These are phyloP conservation scores for Talaromyces proteolyticus DNA, from an alignment of 495 filamentous ascomycete genomes.

Conservation along the genomic window DNA sequence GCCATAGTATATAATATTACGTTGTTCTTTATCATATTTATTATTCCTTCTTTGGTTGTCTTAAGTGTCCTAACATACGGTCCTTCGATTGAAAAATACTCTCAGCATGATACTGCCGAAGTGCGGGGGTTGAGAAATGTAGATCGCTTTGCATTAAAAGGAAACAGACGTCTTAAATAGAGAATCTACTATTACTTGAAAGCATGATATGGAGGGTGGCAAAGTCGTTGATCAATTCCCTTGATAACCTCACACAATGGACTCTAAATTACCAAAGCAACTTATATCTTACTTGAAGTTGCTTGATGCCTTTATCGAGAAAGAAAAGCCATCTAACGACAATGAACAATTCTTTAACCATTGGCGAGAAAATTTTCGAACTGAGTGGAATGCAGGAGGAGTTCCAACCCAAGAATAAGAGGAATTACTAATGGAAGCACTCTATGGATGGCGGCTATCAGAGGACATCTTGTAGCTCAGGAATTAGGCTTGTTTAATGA, in stretches of 20 bases:
- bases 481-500: slow-evolving; percentile 56
- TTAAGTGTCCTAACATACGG: not conserved
- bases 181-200: no score
- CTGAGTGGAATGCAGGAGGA: slow-evolving; percentile 46
- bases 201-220: no score
- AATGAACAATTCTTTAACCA: slow-evolving; percentile 60
- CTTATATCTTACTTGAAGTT: slow-evolving; percentile 35
- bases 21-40: not conserved
- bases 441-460: slow-evolving; percentile 55
- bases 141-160: not conserved
- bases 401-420: slow-evolving; percentile 53
- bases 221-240: no score
- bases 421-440: slow-evolving; percentile 43
- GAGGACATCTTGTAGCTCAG: slow-evolving; percentile 50
- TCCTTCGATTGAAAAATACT: not conserved
- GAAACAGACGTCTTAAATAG: no score
- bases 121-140: not conserved
- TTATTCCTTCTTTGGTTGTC: no score
- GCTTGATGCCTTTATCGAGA: slow-evolving; percentile 50
- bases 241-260: no score
- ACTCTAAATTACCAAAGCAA: slow-evolving; percentile 47
- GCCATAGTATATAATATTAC: no score
- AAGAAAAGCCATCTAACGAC: slow-evolving; percentile 39
- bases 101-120: not conserved
- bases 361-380: slow-evolving; percentile 50